Base-by-base conservation (phyloP, 306 rosid genomes). In the Ceratonia siliqua region DNA sequence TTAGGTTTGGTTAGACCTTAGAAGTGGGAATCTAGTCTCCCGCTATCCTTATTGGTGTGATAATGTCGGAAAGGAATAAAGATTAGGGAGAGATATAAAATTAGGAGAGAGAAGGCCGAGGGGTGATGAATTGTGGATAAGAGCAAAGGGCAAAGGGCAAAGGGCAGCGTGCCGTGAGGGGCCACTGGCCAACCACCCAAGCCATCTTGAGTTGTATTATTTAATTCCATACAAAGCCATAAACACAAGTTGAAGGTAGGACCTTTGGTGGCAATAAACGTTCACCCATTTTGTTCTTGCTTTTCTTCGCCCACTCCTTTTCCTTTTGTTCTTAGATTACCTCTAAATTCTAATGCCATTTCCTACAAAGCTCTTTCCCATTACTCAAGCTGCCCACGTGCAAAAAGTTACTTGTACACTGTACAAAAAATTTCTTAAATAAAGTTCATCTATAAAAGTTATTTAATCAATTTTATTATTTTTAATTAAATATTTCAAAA, bases 311-410 rank as follows among this genome's bases (percentile, higher is more conserved):
- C 14, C 28, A 49, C 27, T 27, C 52, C 21, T 27, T 42, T 24
- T 14, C 36, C n/a, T 48, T 41, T 50, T 7, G 7, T 57, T 48
- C 21, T 13, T 65, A 61, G 72, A 68, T 68, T 54, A 78, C 48
- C 17, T 41, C 38, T n/a, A n/a, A n/a, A n/a, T 28, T 28, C 8
- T 22, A 17, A 35, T 35, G 32, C 24, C 22, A 13, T 24, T 35
- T 65, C 50, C 43, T 46, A 28, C 6, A 8, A 18, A 2, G 3
- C 33, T 35, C 36, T 33, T 50, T 68, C 21, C 13, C 27, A 20
- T 71, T 74, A 62, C 39, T 64, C 66, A 73, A 54, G 72, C 77
- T 70, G 18, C 61, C 81, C 85, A 72, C 74, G 85, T 79, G 87
- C 70, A 62, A 22, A 52, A 56, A 61, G 41, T 5, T 48, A 7